phyloP scores from a whole-genome alignment of 208 protist genomes.

The Crithidia bombi region DNA sequence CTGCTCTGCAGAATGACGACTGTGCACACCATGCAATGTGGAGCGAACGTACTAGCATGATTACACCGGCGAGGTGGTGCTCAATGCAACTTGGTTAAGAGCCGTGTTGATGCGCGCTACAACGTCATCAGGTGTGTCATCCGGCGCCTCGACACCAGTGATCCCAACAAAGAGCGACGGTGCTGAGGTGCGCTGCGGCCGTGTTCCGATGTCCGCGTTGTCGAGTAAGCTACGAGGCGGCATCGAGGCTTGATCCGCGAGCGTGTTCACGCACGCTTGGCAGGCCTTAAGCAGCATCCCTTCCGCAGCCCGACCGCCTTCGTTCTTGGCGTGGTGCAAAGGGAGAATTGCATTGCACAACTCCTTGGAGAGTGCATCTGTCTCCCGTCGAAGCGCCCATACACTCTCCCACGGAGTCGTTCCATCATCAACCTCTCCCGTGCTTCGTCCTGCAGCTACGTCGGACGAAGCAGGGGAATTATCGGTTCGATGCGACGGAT shows the following conservation, averaged over 20 bases:
- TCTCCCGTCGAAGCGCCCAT: not conserved
- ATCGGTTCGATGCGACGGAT: too few species aligned
- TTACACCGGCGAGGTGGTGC: not conserved
- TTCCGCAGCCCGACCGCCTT: too few species aligned
- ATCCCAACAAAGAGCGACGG: constrained; percentile 11
- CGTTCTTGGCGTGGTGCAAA: too few species aligned
- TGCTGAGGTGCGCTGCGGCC: not conserved
- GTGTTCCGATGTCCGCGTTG: not conserved
- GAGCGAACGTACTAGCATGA: too few species aligned
- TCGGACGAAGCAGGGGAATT: too few species aligned
- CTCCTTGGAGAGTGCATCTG: not conserved
- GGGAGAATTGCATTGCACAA: not conserved
- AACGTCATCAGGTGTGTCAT: constrained; percentile 2
- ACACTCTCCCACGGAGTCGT: too few species aligned
- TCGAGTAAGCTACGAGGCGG: not conserved
- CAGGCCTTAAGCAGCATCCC: not conserved
- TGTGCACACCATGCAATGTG: not conserved
- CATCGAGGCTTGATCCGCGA: not conserved
- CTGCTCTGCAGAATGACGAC: too few species aligned
- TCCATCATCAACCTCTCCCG: too few species aligned
- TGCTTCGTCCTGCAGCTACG: too few species aligned
- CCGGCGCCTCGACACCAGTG: not conserved
- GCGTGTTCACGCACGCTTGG: not conserved
- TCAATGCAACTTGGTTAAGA: constrained; percentile 27
- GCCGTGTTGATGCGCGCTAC: constrained; percentile 24